Evolutionary conservation across 2,329 filamentous ascomycete species (phyloP), one percentile per base, ranked within the genome.

Genomic region (Penicillium sp.): DNA sequence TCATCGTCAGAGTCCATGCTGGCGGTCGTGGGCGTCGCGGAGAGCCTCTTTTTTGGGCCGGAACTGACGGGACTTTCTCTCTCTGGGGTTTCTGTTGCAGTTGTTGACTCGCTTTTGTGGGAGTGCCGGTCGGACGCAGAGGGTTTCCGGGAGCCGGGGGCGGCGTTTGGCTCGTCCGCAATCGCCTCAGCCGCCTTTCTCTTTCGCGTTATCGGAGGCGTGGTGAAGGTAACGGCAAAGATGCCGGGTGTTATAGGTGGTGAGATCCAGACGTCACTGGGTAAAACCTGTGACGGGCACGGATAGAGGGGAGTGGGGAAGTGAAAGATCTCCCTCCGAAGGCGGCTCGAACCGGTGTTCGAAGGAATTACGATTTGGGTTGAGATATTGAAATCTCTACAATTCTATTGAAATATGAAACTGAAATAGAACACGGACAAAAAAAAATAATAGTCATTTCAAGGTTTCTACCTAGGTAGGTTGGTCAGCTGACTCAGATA

Each of bases 1-100:
- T 96, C 91, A 64, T 96, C 89, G 62, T 97, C 91, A 8, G 90
- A 96, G 73, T 95, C 89, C 90, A 96, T 96, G 56, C 75, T 80
- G 68, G 66, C 72, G 32, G 72, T 58, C 21, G 74, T 74, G 45
- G 72, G 69, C 19, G 70, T 72, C 53, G 64, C 69, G 50, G 75
- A 55, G 54, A 69, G 60, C 47, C 56, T 58, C 43, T 58, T 59
- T 40, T 62, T 61, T 41, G 52, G 53, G 32, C 50, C 45, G 17
- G 53, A 48, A 44, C 53, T 56, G 22, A 37, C 48, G 24, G 50
- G 48, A 32, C 45, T 49, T 29, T 41, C 44, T 61, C 69, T 31
- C 34, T 57, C 47, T 22, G 46, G 51, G 17, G 31, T 44, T 32
- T 51, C 51, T 22, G 34, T 48, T 4, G 43, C 33, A 24, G 48